Conservation (phyloP, 139 green algal genomes). For the Coelastrella sp. region DNA sequence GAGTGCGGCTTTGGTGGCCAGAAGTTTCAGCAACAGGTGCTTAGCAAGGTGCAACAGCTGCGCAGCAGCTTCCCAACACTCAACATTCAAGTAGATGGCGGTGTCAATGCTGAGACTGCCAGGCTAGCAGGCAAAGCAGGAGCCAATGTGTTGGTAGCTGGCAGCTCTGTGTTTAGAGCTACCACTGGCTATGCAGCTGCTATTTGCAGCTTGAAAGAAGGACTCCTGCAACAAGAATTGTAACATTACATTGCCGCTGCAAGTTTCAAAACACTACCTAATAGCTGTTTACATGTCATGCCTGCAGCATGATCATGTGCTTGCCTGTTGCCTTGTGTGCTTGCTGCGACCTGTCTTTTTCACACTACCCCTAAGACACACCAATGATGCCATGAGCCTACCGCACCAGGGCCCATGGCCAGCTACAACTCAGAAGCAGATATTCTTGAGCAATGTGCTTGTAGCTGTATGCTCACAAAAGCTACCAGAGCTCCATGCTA, state of each 20-base stretch:
- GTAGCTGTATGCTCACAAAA: too few relatives aligned
- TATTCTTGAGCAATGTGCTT: too few relatives aligned
- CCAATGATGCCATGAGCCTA: too few relatives aligned
- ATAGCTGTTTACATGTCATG: too few relatives aligned
- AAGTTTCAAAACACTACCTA: too few relatives aligned
- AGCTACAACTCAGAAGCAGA: too few relatives aligned
- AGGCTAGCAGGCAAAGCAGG: slow-evolving; percentile 75
- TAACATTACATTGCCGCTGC: not conserved
- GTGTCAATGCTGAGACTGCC: slow-evolving; percentile 79
- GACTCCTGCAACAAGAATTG: slow-evolving; percentile 1
- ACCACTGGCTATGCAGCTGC: slow-evolving; percentile 17
- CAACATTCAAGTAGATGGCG: slow-evolving; percentile 89
- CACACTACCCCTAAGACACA: too few relatives aligned
- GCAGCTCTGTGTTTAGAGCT: slow-evolving; percentile 81
- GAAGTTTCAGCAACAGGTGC: slow-evolving; percentile 74
- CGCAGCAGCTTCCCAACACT: slow-evolving; percentile 66
- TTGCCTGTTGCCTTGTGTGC: too few relatives aligned
- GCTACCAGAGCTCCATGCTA: too few relatives aligned
- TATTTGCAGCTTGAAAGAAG: not conserved
- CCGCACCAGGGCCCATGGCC: too few relatives aligned
- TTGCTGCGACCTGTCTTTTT: too few relatives aligned
- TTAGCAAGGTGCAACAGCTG: slow-evolving; percentile 74
- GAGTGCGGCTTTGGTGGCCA: slow-evolving; percentile 92
- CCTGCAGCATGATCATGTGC: too few relatives aligned
- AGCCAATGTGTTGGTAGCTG: slow-evolving; percentile 91